Evolutionary conservation across 805 yeast species (phyloP), one percentile per base, ranked within the genome.

Genomic region (Hyphopichia homilentoma): DNA sequence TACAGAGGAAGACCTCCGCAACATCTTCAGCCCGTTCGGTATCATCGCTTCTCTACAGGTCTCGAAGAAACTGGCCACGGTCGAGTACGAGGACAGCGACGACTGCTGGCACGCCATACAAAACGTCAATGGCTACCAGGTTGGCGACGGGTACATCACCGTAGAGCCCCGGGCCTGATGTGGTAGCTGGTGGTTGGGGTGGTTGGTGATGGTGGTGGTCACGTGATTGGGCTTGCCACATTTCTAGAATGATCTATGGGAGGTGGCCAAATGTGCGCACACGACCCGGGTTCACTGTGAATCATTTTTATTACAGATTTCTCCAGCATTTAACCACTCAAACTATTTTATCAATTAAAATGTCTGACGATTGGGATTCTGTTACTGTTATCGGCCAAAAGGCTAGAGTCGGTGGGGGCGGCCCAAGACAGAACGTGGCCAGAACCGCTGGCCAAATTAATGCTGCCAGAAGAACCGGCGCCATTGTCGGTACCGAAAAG

Each of bases 381-480:
- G 89, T 81, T 51, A 88, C 96, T 27, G 66, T 84, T 39, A 87
- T 93, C 49, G 98, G 98, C 38, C 79, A 78, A 47, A 84, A 81
- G 49, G 95, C 93, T 47, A 79, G 90, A 63, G 75, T 81, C 35
- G 96, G 96, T 37, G 84, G 86, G 27, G 78, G 85, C 37, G 96
- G 94, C 22, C 96, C 96, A 47, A 78, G 87, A 56, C 81, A 84
- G 44, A 73, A 70, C 22, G 96, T 89, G 25, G 94, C 96, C 29
- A 81, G 81, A 56, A 70, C 90, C 8, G 69, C 74, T 33, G 76
- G 82, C 28, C 84, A 82, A 51, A 70, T 93, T 54, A 93, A 93
- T 59, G 95, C 87, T 18, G 98, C 98, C 33, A 81, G 95, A 70
- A 82, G 98, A 73, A 59, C 81, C 15, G 98, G 98, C 43, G 73